A percentile compares a stretch with the other conserved stretches of the same genome.
These are phyloP conservation scores for Xylariaceae sp. DNA, from an alignment of 2,329 filamentous ascomycete genomes.

Conservation along the genomic window DNA sequence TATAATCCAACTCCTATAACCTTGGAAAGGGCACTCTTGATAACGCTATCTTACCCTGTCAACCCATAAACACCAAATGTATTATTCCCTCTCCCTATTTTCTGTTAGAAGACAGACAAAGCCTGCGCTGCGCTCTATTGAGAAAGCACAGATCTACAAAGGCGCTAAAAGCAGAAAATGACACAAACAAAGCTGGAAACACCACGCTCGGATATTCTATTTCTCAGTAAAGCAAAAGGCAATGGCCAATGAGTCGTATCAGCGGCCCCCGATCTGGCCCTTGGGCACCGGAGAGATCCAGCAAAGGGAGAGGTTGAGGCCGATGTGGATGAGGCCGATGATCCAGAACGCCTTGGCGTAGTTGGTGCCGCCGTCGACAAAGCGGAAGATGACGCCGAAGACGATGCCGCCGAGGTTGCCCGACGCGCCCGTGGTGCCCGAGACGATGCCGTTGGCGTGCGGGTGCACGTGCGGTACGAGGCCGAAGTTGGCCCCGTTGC, in stretches of 20 bases:
- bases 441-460: constrained; percentile 71
- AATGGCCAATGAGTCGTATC: constrained; percentile 3
- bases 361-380: constrained; percentile 54
- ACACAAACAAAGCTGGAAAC: not conserved
- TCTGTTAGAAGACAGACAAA: too few relatives aligned
- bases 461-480: constrained; percentile 84
- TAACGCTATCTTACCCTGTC: too few relatives aligned
- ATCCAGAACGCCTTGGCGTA: constrained; percentile 75
- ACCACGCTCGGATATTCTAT: too few relatives aligned
- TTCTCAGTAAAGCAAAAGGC: not conserved
- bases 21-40: too few relatives aligned
- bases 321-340: constrained; percentile 71
- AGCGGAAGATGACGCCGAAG: constrained; percentile 79
- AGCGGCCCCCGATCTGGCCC: constrained; percentile 45
- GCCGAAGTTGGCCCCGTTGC: constrained; percentile 81
- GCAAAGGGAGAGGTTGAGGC: constrained; percentile 57
- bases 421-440: constrained; percentile 69
- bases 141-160: too few relatives aligned
- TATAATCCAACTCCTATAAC: too few relatives aligned
- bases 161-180: too few relatives aligned
- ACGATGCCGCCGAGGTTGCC: constrained; percentile 83
- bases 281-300: constrained; percentile 52
- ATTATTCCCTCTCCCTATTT: too few relatives aligned
- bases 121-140: too few relatives aligned
- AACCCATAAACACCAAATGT: too few relatives aligned